These are phyloP conservation scores for Talaromyces sp. DNA, from an alignment of 2,329 filamentous ascomycete genomes.

Conservation along the genomic window DNA sequence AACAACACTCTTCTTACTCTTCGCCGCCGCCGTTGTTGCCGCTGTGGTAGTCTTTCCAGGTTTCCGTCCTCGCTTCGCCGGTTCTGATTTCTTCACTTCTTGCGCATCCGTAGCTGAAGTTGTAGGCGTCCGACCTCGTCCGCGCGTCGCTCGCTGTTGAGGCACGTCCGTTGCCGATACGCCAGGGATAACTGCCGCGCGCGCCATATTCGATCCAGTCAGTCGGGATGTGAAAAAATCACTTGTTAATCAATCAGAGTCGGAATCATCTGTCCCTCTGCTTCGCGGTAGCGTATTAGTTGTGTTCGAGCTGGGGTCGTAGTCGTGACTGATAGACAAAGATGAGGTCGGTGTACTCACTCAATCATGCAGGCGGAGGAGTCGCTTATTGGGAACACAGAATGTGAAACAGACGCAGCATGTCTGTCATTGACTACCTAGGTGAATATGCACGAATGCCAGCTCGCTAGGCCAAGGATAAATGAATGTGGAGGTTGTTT, in stretches of 20 bases:
- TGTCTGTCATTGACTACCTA: not conserved
- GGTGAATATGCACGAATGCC: not conserved
- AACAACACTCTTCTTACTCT: not conserved
- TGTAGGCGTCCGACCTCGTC: slow-evolving; percentile 2
- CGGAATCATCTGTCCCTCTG: not conserved
- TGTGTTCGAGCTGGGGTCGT: not conserved
- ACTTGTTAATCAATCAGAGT: not conserved
- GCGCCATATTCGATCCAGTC: slow-evolving; percentile 9
- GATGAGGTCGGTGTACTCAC: not conserved
- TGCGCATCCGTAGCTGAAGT: not conserved
- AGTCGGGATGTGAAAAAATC: not conserved
- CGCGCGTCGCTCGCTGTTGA: slow-evolving; percentile 10
- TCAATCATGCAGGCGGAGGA: not conserved
- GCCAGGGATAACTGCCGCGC: slow-evolving; percentile 16
- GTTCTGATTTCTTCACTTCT: slow-evolving; percentile 2
- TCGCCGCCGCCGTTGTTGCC: slow-evolving; percentile 9
- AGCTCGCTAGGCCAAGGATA: not conserved
- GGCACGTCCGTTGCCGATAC: slow-evolving; percentile 6
- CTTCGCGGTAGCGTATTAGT: not conserved
- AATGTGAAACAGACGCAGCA: not conserved
- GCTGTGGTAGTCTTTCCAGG: slow-evolving; percentile 7
- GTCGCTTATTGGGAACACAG: not conserved
- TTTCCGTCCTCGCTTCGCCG: slow-evolving; percentile 14
- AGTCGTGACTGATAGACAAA: not conserved
- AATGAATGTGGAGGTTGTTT: not conserved